phyloP scores from a whole-genome alignment of 2,329 filamentous ascomycete genomes.

The Davidsoniella neocaledoniae region DNA sequence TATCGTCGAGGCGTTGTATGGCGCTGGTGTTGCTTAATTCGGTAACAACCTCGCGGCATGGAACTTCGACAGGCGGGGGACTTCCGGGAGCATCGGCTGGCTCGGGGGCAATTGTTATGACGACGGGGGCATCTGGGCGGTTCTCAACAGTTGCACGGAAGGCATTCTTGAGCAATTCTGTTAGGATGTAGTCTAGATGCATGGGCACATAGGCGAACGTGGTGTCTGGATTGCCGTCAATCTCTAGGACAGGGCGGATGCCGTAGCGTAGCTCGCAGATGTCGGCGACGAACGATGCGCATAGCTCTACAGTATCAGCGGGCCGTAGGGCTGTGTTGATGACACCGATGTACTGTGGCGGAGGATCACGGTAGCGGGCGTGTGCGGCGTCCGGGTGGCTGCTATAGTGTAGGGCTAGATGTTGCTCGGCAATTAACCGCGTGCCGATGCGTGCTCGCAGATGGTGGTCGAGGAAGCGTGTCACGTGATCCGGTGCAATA shows the following conservation, averaged over 20 bases:
- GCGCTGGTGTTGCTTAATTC: constrained; percentile 14
- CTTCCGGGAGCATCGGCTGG: constrained; percentile 20
- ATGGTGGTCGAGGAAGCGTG: constrained; percentile 81
- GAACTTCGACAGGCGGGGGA: constrained; percentile 11
- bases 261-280: constrained; percentile 96
- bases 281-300: constrained; percentile 80
- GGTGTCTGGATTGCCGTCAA: constrained; percentile 76
- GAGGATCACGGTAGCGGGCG: constrained; percentile 38
- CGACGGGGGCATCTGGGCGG: constrained; percentile 60
- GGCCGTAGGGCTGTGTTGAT: constrained; percentile 84
- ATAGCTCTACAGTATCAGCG: constrained; percentile 63
- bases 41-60: not conserved
- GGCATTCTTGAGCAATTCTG: constrained; percentile 89
- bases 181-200: constrained; percentile 94
- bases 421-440: constrained; percentile 84
- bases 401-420: constrained; percentile 71
- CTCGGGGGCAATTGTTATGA: constrained; percentile 76
- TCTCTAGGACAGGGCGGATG: constrained; percentile 59
- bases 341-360: constrained; percentile 69
- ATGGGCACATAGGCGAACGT: constrained; percentile 88
- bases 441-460: constrained; percentile 88
- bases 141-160: constrained; percentile 86
- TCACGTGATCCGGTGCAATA: constrained; percentile 69
- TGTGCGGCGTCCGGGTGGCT: constrained; percentile 44
- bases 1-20: constrained; percentile 43